Percentiles rank a stretch among this genome's conserved stretches.
Evolutionary conservation across 108 stramenopile species (phyloP).

Genomic region (Mediolabrus comicus): DNA sequence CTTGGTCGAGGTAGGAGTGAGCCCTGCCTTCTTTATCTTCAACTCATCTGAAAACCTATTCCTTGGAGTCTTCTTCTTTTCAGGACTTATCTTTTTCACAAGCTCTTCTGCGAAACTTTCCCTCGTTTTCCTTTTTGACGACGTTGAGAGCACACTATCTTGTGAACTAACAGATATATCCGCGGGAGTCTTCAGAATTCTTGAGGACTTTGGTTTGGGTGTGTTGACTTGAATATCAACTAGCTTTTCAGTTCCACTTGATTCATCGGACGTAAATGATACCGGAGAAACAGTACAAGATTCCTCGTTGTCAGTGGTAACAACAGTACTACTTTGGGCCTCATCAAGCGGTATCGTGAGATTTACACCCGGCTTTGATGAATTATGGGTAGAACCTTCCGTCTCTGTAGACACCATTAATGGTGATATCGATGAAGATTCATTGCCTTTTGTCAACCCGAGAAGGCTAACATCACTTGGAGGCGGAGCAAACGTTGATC

Average conservation of each 20-base stretch:
- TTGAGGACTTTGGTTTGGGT: background rate
- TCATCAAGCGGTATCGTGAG: background rate
- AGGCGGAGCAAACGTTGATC: background rate
- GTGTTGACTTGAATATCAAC: background rate
- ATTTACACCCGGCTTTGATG: background rate
- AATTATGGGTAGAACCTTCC: background rate
- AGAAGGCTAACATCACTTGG: background rate
- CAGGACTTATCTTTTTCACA: no score
- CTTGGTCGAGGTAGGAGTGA: background rate
- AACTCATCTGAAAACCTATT: no score
- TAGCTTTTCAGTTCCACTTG: background rate
- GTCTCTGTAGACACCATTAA: background rate
- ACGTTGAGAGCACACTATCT: background rate
- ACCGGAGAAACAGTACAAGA: background rate
- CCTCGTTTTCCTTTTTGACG: background rate
- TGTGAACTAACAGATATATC: background rate
- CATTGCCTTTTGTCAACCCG: background rate
- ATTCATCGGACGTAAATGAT: background rate
- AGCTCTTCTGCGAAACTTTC: background rate
- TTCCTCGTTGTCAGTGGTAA: background rate
- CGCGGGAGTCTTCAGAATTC: background rate
- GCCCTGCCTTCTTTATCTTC: background rate
- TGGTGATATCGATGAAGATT: background rate
- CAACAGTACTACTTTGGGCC: background rate
- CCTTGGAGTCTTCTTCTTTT: no score